Base-by-base conservation (phyloP, 176 grass and related monocot species). In the Areca catechu region DNA sequence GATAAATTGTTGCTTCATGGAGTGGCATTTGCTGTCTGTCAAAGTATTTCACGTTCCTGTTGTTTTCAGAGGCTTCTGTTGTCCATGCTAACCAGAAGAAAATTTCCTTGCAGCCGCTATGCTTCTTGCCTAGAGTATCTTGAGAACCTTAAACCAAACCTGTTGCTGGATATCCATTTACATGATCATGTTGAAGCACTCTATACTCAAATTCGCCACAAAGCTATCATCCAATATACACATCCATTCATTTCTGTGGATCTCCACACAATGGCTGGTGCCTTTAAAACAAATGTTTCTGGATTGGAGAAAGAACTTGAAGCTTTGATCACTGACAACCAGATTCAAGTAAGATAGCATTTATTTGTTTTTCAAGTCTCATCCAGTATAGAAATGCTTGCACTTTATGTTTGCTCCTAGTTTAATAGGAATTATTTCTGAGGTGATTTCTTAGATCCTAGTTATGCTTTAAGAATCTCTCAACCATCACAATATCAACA, bases 231-330 rank as follows among this genome's bases (percentile, higher is more conserved):
- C 73, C 94, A 98, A 70, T 98, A 89, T 72, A 93, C 94, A 1
- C 78, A 85, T 62, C 88, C 94, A 5, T 98, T 98, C 58, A 98
- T 89, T 74, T 98, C 94, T 58, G 94, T 98, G 15, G 84, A 98
- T 74, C 84, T 98, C 15, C 77, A 80, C 71, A 81, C 58, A n/a
- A 98, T 98, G 94, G 94, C 94, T 24, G 47, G 18, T 76, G 94
- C 94, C 34, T 98, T 98, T 49, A 93, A 86, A 67, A 93, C 88
- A 12, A 73, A 58, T 22, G 84, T 98, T 54, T 53, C 68, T 18
- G 78, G 86, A 65, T 72, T 98, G 30, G 81, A 98, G 79, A 98
- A 89, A 81, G 94, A 98, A 71, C 63, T 98, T 17, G 88, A 86
- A 50, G 94, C 79, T 19, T 64, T 98, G 62, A 89, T 98, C 34